These are phyloP conservation scores for Arctium minus DNA, from an alignment of 129 eudicot genomes.

Conservation along the genomic window DNA sequence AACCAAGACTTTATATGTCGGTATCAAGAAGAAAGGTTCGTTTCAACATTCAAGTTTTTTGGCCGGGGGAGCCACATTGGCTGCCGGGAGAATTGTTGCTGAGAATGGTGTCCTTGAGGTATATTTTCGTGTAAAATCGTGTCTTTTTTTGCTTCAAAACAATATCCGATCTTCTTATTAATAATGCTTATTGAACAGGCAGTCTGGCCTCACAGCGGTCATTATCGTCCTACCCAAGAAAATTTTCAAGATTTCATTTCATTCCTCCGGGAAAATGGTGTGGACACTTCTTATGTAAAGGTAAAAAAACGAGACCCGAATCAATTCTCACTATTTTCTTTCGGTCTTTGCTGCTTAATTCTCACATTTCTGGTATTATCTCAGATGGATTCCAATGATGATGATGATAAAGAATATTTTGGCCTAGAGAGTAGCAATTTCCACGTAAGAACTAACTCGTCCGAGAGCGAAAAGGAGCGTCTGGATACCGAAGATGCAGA, in stretches of 20 bases:
- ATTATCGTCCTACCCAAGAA: slow-evolving; percentile 80
- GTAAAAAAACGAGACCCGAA: slow-evolving; percentile 26
- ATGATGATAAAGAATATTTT: slow-evolving; percentile 53
- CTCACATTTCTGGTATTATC: background rate
- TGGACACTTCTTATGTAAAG: slow-evolving; percentile 72
- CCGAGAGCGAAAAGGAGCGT: slow-evolving; percentile 46
- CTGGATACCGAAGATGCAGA: slow-evolving; percentile 22
- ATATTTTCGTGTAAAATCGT: background rate
- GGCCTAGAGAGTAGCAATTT: slow-evolving; percentile 28
- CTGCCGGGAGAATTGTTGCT: slow-evolving; percentile 86
- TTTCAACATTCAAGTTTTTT: slow-evolving; percentile 97
- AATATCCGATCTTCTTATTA: background rate
- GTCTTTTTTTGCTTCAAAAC: slow-evolving; percentile 1
- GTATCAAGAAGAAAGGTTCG: slow-evolving; percentile 75
- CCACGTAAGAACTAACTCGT: slow-evolving; percentile 47
- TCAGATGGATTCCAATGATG: slow-evolving; percentile 77
- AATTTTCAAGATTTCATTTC: slow-evolving; percentile 72
- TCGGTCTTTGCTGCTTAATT: background rate
- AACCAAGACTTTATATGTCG: slow-evolving; percentile 69
- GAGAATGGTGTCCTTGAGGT: slow-evolving; percentile 67
- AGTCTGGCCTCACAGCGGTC: slow-evolving; percentile 99
- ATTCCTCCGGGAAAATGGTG: slow-evolving; percentile 63
- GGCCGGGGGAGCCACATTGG: slow-evolving; percentile 92
- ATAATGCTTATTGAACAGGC: slow-evolving; percentile 38
- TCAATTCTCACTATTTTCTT: background rate